A percentile compares a stretch with the other conserved stretches of the same genome.
Evolutionary conservation across 306 rosid species (phyloP).

Genomic region (Lagenaria siceraria): DNA sequence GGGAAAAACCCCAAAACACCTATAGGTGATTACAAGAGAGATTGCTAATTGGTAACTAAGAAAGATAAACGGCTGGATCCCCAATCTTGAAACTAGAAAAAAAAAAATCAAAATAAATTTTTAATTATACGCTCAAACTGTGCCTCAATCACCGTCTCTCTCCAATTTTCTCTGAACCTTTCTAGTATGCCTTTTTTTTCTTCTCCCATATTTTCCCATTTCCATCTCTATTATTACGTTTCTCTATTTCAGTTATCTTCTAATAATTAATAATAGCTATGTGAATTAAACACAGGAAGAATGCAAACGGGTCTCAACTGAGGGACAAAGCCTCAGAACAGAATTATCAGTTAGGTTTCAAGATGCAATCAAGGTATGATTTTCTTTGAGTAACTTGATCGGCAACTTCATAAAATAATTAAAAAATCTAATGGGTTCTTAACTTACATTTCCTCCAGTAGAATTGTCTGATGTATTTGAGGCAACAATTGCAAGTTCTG

Average conservation of each 20-base stretch:
- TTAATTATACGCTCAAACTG: neutral
- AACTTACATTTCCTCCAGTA: neutral
- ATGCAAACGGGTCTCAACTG: conserved; percentile 83
- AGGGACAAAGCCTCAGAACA: conserved; percentile 85
- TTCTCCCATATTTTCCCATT: neutral
- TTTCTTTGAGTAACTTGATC: neutral
- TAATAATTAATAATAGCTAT: conserved; percentile 6
- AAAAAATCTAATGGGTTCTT: neutral
- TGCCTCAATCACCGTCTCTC: neutral
- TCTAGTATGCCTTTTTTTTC: neutral
- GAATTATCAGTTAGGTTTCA: conserved; percentile 83
- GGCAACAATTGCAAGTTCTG: neutral
- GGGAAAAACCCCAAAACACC: no score
- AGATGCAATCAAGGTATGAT: conserved; percentile 81
- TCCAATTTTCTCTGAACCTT: neutral
- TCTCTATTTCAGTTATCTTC: neutral
- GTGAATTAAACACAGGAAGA: conserved; percentile 66
- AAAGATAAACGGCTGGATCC: neutral
- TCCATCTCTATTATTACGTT: neutral
- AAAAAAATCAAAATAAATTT: neutral
- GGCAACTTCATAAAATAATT: neutral
- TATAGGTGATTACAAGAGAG: no score
- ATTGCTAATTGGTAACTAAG: no score
- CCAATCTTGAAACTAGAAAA: neutral
- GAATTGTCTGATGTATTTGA: neutral